Percentiles rank a stretch among this genome's conserved stretches.
These are phyloP conservation scores for Candida sakaeoensis DNA, from an alignment of 805 yeast species.

Conservation along the genomic window DNA sequence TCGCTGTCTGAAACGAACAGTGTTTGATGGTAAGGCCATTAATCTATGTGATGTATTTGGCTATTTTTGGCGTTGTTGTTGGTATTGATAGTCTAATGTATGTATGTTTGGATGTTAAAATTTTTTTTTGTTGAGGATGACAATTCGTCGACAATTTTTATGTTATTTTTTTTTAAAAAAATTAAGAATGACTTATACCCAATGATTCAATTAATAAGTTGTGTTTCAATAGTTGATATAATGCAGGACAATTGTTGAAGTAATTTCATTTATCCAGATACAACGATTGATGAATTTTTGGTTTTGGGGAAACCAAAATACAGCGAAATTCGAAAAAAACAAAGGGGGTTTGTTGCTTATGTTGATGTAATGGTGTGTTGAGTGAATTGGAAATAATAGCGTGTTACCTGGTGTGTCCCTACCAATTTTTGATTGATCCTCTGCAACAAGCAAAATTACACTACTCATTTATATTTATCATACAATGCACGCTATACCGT, in stretches of 20 bases:
- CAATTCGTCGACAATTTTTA: conserved; percentile 1
- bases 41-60: not conserved
- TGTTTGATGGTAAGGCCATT: conserved; percentile 38
- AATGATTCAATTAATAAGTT: not conserved
- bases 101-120: conserved; percentile 6
- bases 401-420: not conserved
- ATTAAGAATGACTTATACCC: not conserved
- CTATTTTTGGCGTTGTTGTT: not conserved
- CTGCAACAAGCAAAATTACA: not conserved
- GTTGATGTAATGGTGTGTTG: conserved; percentile 1
- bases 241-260: not conserved
- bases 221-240: not conserved
- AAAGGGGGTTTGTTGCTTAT: not conserved
- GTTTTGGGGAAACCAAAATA: not conserved
- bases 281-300: not conserved
- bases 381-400: not conserved
- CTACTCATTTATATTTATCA: not conserved
- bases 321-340: not conserved
- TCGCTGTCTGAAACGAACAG: conserved; percentile 86
- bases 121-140: conserved; percentile 5
- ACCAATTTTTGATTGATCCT: not conserved
- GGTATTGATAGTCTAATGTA: not conserved
- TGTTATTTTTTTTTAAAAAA: not conserved
- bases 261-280: not conserved
- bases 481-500: not conserved